Evolutionary conservation across 495 filamentous ascomycete species (phyloP).

Genomic region (Xanthoparmelia taractica): DNA sequence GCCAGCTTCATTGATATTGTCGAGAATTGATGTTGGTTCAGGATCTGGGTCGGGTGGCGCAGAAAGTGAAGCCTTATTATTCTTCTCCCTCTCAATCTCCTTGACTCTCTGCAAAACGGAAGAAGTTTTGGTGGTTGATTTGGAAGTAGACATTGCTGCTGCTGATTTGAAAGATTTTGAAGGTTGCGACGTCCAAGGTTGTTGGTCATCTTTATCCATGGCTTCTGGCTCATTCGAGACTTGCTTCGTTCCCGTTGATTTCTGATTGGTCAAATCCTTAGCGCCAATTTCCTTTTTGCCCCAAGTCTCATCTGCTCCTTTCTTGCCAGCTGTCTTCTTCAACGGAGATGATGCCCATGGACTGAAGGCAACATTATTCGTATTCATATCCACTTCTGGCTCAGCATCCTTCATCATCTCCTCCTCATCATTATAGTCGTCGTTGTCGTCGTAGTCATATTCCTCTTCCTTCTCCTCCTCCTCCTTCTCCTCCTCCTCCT

Average conservation of each 20-base stretch:
- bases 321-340: slow-evolving; percentile 51
- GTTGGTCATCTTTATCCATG: slow-evolving; percentile 34
- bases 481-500: slow-evolving; percentile 24
- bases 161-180: slow-evolving; percentile 35
- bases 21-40: slow-evolving; percentile 17
- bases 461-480: slow-evolving; percentile 21
- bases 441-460: too few species aligned
- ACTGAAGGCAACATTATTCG: neutral
- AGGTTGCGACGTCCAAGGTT: slow-evolving; percentile 32
- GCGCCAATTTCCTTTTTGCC: slow-evolving; percentile 39
- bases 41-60: slow-evolving; percentile 17
- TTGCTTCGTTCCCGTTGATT: slow-evolving; percentile 23
- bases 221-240: slow-evolving; percentile 31
- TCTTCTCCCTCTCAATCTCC: slow-evolving; percentile 38
- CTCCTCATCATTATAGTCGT: slow-evolving; percentile 27
- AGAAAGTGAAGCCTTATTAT: slow-evolving; percentile 24
- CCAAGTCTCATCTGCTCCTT: slow-evolving; percentile 33
- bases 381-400: too few species aligned
- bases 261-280: slow-evolving; percentile 26
- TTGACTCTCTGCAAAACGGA: slow-evolving; percentile 45
- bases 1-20: slow-evolving; percentile 21
- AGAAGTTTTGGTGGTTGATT: slow-evolving; percentile 35
- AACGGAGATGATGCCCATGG: slow-evolving; percentile 35
- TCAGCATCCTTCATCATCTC: slow-evolving; percentile 18
- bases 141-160: slow-evolving; percentile 32